These are phyloP conservation scores for Myrmaecium sp. DNA, from an alignment of 2,329 filamentous ascomycete genomes.

Conservation along the genomic window DNA sequence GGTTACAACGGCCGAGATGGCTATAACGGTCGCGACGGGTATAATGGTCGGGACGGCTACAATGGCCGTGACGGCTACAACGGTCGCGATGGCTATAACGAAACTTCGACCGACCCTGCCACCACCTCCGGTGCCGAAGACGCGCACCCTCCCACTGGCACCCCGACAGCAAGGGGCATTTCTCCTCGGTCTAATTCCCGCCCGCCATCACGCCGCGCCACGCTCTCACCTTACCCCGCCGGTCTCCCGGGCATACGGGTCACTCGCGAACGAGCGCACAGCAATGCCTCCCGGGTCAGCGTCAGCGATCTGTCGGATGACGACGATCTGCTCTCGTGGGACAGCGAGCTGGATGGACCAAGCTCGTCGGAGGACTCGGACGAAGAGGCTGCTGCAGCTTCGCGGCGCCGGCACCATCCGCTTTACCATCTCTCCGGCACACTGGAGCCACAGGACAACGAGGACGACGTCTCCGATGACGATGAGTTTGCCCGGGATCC, in stretches of 20 bases:
- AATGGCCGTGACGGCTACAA: conserved; percentile 17
- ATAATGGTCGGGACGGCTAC: conserved; percentile 14
- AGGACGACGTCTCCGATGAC: conserved; percentile 10
- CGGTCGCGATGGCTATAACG: conserved; percentile 6
- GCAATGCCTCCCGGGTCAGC: conserved; percentile 9
- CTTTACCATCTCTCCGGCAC: too few species aligned
- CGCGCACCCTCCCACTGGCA: conserved; percentile 13
- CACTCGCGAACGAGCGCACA: conserved; percentile 10
- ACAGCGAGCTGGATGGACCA: conserved; percentile 22
- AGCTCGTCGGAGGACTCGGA: conserved; percentile 11
- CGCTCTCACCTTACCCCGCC: conserved; percentile 19
- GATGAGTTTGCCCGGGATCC: conserved; percentile 32
- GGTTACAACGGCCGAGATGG: conserved; percentile 16
- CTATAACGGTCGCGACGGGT: conserved; percentile 14
- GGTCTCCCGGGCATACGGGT: conserved; percentile 18
- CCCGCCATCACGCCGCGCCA: conserved; percentile 16
- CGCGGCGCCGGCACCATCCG: too few species aligned
- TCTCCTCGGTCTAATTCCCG: conserved; percentile 9
- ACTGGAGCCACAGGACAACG: too few species aligned
- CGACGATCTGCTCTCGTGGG: conserved; percentile 20
- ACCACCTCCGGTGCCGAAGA: conserved; percentile 9
- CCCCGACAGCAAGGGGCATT: too few species aligned
- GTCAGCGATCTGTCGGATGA: conserved; percentile 16
- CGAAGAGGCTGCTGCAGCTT: too few species aligned
- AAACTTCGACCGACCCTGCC: conserved; percentile 14